These are phyloP conservation scores for Solanum clarkiae DNA, from an alignment of 257 asterid genomes.

Conservation along the genomic window DNA sequence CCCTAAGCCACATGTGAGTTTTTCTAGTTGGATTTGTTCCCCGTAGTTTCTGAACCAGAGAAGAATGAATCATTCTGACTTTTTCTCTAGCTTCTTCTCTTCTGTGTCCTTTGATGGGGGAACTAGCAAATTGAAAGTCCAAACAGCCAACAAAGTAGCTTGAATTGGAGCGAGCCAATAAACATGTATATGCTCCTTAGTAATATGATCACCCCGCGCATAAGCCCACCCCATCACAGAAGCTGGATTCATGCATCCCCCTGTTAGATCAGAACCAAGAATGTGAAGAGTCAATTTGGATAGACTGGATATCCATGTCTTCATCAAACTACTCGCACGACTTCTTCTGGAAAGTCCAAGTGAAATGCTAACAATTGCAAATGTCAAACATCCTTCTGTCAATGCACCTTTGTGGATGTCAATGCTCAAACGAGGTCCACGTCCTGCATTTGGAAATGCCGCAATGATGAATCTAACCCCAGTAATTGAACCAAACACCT, in stretches of 20 bases:
- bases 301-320: slow-evolving; percentile 81
- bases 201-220: slow-evolving; percentile 61
- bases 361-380: slow-evolving; percentile 44
- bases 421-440: slow-evolving; percentile 54
- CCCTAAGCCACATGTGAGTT: too few relatives aligned
- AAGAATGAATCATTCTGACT: slow-evolving; percentile 21
- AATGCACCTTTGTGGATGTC: slow-evolving; percentile 71
- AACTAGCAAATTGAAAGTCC: slow-evolving; percentile 37
- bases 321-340: slow-evolving; percentile 42
- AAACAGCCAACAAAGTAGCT: slow-evolving; percentile 70
- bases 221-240: slow-evolving; percentile 98
- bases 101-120: slow-evolving; percentile 13
- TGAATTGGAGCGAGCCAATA: slow-evolving; percentile 90
- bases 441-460: slow-evolving; percentile 51
- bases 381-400: slow-evolving; percentile 69
- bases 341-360: slow-evolving; percentile 39
- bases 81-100: slow-evolving; percentile 13
- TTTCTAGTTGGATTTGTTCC: too few relatives aligned
- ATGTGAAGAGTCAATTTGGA: slow-evolving; percentile 71
- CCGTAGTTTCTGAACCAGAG: background rate
- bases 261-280: slow-evolving; percentile 84
- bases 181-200: slow-evolving; percentile 69
- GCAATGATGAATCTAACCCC: slow-evolving; percentile 54
- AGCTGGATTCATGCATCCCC: slow-evolving; percentile 98
- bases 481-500: slow-evolving; percentile 63